phyloP scores from a whole-genome alignment of 2,329 filamentous ascomycete species.

The Samsoniella hepiali region DNA sequence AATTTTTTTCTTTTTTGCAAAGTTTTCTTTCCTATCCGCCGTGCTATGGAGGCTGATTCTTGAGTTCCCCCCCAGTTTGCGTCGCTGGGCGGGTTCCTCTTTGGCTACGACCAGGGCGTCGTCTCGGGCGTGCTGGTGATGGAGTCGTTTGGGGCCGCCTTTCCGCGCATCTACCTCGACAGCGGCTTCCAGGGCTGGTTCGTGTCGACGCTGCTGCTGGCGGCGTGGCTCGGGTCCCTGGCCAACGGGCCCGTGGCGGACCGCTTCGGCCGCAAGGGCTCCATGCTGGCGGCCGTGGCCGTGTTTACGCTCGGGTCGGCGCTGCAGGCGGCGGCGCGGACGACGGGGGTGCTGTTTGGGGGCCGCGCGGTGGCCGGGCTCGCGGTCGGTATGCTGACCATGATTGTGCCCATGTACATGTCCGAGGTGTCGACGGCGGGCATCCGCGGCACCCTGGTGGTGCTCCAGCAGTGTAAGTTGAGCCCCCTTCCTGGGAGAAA shows the following conservation, averaged over 20 bases:
- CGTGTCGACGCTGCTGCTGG: conserved; percentile 46
- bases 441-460: conserved; percentile 47
- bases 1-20: too few relatives aligned
- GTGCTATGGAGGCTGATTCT: background rate
- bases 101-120: conserved; percentile 50
- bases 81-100: conserved; percentile 42
- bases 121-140: conserved; percentile 46
- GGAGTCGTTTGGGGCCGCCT: conserved; percentile 37
- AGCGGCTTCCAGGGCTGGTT: conserved; percentile 51
- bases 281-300: conserved; percentile 34
- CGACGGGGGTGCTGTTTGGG: conserved; percentile 39
- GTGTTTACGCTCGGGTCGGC: conserved; percentile 41
- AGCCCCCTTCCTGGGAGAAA: background rate
- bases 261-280: conserved; percentile 32
- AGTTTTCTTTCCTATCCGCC: too few relatives aligned
- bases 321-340: conserved; percentile 42
- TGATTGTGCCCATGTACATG: conserved; percentile 44
- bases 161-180: conserved; percentile 38
- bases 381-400: conserved; percentile 40
- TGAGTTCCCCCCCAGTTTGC: conserved; percentile 25
- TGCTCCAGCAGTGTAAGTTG: conserved; percentile 35
- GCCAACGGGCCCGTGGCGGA: conserved; percentile 40
- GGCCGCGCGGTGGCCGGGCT: conserved; percentile 44
- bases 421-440: conserved; percentile 47
- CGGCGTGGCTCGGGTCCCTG: conserved; percentile 49